Conservation (phyloP, 306 rosid species). For the Ormosia emarginata region DNA sequence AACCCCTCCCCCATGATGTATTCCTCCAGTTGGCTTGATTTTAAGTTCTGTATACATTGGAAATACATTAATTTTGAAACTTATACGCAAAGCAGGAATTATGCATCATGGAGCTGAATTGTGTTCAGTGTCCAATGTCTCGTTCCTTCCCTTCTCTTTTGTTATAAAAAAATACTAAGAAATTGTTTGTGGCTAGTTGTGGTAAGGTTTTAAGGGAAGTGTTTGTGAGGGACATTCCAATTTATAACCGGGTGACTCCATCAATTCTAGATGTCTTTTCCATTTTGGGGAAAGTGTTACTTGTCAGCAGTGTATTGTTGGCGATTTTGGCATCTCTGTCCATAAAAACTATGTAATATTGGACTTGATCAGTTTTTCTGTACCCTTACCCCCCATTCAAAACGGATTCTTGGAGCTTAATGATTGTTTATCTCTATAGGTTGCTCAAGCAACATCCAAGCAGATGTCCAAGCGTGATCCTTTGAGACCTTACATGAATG, state of each 20-base stretch:
- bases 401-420: not conserved
- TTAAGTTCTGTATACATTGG: not conserved
- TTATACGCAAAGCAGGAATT: not conserved
- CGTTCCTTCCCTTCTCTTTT: not conserved
- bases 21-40: slow-evolving; percentile 6
- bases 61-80: not conserved
- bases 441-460: slow-evolving; percentile 92
- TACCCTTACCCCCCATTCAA: not conserved
- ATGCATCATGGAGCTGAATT: not conserved
- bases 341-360: not conserved
- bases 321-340: not conserved
- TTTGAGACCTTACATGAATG: slow-evolving; percentile 81
- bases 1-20: not conserved
- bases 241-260: not conserved
- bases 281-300: not conserved
- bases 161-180: not conserved
- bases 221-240: not conserved
- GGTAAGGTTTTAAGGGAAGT: not conserved
- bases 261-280: not conserved
- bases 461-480: slow-evolving; percentile 97
- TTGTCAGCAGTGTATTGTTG: not conserved
- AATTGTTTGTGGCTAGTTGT: not conserved
- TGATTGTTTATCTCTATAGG: slow-evolving; percentile 47
- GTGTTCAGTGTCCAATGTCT: not conserved
- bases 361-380: slow-evolving; percentile 12